Evolutionary conservation across 1,139 yeast genomes (phyloP), one percentile per base, ranked within the genome.

Genomic region (Yamadazyma aaseri): DNA sequence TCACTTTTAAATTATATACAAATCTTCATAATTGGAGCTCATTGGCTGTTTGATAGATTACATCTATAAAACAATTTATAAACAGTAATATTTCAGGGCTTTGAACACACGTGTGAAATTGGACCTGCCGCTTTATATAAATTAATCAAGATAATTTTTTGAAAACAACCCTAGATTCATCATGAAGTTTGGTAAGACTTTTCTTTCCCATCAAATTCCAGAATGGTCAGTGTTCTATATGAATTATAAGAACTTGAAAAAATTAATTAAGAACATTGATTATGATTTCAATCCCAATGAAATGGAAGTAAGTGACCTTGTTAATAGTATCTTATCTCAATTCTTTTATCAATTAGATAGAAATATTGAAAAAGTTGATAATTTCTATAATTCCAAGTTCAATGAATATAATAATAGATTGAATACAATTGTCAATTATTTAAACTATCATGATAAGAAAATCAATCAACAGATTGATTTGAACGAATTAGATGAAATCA

Each of bases 171-270:
- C n/a, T n/a, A n/a, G n/a, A n/a, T n/a, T n/a, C 23, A 29, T 3
- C 17, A 86, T 86, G 96, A 86, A 86, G 72, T 86, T 86, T 58
- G 95, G 95, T 23, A 86, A 86, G 56, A 84, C 87, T 4, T 60
- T 86, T 47, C 61, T 81, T 25, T 69, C 86, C 37, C 95, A 90
- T 58, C 95, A 87, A 65, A 86, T 90, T 40, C 97, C 97, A 6
- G 96, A 89, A 62, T 90, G 97, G 97, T 52, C 67, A n/a, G 60
- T 62, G 68, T 76, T 73, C 50, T 90, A 92, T 55, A 76, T 90
- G 71, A 85, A 87, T 61, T 92, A 92, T 62, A 92, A 90, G 58
- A 79, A 74, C 36, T 71, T 92, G 49, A 92, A 92, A 65, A 82
- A 84, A 55, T 74, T 79, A 47, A 85, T 90, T 60, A 86, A 86